phyloP scores from a whole-genome alignment of 2,329 filamentous ascomycete genomes.

The Penicillium hesseltinei region DNA sequence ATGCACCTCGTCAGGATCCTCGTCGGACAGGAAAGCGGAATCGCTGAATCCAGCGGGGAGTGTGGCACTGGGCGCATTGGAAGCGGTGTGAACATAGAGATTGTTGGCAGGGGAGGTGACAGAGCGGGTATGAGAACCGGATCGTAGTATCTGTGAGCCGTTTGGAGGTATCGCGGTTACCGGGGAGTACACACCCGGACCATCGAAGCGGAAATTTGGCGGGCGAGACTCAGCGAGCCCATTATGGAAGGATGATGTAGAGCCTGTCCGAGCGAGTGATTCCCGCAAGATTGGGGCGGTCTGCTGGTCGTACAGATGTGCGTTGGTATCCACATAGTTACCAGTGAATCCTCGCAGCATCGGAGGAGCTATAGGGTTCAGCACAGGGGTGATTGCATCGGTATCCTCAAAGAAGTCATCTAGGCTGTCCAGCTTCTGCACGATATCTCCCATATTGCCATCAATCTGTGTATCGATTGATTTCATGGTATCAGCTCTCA shows the following conservation, averaged over 20 bases:
- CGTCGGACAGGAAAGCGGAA: slow-evolving; percentile 68
- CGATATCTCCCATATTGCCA: slow-evolving; percentile 75
- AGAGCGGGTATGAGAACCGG: slow-evolving; percentile 74
- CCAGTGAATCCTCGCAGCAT: slow-evolving; percentile 53
- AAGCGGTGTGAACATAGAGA: slow-evolving; percentile 46
- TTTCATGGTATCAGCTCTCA: slow-evolving; percentile 87
- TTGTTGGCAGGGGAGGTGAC: slow-evolving; percentile 73
- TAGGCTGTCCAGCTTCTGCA: slow-evolving; percentile 73
- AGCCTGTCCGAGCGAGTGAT: slow-evolving; percentile 69
- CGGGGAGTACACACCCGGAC: slow-evolving; percentile 43
- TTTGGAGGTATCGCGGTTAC: slow-evolving; percentile 48
- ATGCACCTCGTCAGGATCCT: slow-evolving; percentile 73
- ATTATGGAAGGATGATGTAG: slow-evolving; percentile 76
- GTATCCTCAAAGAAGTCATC: slow-evolving; percentile 78
- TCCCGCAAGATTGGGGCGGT: slow-evolving; percentile 87
- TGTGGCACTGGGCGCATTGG: slow-evolving; percentile 51
- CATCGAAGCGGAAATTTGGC: slow-evolving; percentile 55
- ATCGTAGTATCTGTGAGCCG: slow-evolving; percentile 49
- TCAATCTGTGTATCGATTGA: slow-evolving; percentile 68
- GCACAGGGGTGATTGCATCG: slow-evolving; percentile 59
- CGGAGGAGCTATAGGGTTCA: slow-evolving; percentile 36
- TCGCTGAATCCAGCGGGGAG: slow-evolving; percentile 47
- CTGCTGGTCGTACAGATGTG: slow-evolving; percentile 87
- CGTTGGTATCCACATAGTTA: slow-evolving; percentile 68
- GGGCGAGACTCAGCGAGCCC: slow-evolving; percentile 73